Conservation (phyloP, 1,284 basidiomycete genomes). For the Ganoderma sp. region DNA sequence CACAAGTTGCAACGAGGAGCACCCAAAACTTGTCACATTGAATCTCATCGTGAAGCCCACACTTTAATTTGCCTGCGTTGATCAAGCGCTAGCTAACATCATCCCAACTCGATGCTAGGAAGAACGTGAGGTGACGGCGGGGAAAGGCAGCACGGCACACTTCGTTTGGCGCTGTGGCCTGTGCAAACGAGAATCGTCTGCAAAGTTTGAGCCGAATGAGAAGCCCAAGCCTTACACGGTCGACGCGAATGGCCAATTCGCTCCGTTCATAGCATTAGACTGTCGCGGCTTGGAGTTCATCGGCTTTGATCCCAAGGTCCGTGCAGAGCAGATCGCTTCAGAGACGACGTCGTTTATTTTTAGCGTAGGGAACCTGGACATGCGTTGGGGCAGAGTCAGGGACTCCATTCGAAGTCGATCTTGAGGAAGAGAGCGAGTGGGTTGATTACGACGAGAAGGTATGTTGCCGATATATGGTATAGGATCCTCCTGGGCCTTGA, state of each 20-base stretch:
- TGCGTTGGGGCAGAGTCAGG: slow-evolving; percentile 64
- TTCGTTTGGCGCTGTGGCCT: slow-evolving; percentile 80
- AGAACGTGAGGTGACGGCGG: slow-evolving; percentile 63
- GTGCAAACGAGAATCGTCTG: slow-evolving; percentile 81
- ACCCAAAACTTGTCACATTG: slow-evolving; percentile 70
- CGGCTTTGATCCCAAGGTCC: slow-evolving; percentile 70
- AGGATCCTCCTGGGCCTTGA: not conserved
- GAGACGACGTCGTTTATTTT: slow-evolving; percentile 11
- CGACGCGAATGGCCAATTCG: slow-evolving; percentile 62
- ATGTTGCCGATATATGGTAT: slow-evolving; percentile 15
- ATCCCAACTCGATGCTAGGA: slow-evolving; percentile 52
- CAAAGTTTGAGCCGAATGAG: slow-evolving; percentile 69
- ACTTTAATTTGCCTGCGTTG: slow-evolving; percentile 2
- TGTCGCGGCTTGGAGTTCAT: slow-evolving; percentile 81
- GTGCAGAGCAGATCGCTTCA: slow-evolving; percentile 16
- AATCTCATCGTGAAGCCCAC: slow-evolving; percentile 62
- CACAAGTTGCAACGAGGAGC: slow-evolving; percentile 74
- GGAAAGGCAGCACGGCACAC: slow-evolving; percentile 71
- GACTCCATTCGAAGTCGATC: slow-evolving; percentile 66
- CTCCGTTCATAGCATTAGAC: slow-evolving; percentile 69
- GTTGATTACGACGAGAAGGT: slow-evolving; percentile 85
- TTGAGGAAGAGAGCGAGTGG: slow-evolving; percentile 70
- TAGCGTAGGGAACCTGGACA: slow-evolving; percentile 69
- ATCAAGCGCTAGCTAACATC: not conserved
- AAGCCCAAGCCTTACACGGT: slow-evolving; percentile 60